Evolutionary conservation across 352 stramenopile genomes (phyloP), one percentile per base, ranked within the genome.

Genomic region (Globisporangium echinulatum): DNA sequence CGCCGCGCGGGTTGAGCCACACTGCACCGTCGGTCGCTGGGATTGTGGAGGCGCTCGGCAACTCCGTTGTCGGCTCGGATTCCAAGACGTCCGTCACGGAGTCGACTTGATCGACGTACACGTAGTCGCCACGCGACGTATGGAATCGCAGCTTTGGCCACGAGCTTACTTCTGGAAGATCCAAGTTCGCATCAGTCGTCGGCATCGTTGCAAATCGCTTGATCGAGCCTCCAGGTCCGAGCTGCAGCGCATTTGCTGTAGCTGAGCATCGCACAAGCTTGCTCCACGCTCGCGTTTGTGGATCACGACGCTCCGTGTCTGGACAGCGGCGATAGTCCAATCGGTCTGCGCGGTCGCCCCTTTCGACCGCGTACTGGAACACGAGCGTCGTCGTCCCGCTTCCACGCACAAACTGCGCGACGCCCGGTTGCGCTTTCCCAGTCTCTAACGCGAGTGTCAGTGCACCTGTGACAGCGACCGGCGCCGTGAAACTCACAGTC

Each of bases 261-360:
- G 51, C 59, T 1, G 65, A 64, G 54, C 82, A 92, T 3, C 66
- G 65, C 4, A 90, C 77, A 4, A 81, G 42, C n/a, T 87, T 85
- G 49, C 69, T 52, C 62, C 68, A 88, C 54, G 82, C 75, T 1
- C 74, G 56, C 42, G 54, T 49, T 9, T 14, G 33, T 7, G 63
- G 69, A 14, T 48, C 58, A 17, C 54, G 53, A n/a, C 72, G 64
- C 37, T 81, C 70, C 0, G 53, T 38, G 8, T 75, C 43, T 15
- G 77, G 75, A 58, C 79, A 88, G 4, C 64, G 59, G 42, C 58
- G 64, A 55, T 89, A 90, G 36, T 90, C 79, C 5, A 92, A 62
- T 43, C 80, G 78, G n/a, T 85, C 82, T 8, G 68, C 61, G 11
- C 55, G 52, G 54, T 93, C 84, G 17, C 79, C 79, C 8, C 50